Conservation (phyloP, 2,329 filamentous ascomycete species). For the Anisogramma anomala region DNA sequence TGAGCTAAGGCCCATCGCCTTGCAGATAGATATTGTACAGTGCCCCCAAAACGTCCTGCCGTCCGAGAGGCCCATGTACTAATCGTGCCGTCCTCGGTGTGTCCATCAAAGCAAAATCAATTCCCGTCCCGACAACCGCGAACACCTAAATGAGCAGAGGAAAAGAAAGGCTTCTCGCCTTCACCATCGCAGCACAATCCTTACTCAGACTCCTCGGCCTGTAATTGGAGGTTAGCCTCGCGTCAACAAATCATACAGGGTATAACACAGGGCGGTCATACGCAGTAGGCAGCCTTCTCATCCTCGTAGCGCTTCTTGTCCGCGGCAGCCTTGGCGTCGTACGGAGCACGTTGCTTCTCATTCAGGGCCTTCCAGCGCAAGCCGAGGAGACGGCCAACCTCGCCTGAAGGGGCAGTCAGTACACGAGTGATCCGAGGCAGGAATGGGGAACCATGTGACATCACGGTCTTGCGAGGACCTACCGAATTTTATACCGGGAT, state of each 20-base stretch:
- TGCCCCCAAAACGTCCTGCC: not conserved
- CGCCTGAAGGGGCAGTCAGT: constrained; percentile 41
- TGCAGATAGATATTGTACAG: constrained; percentile 3
- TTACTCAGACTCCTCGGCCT: constrained; percentile 43
- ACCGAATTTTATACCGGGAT: constrained; percentile 95
- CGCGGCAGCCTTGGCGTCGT: constrained; percentile 88
- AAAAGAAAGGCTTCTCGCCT: constrained; percentile 6
- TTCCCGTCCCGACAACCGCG: constrained; percentile 7
- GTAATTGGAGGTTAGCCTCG: constrained; percentile 23
- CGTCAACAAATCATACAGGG: constrained; percentile 4
- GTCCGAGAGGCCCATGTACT: too few relatives aligned
- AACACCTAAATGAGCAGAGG: constrained; percentile 9
- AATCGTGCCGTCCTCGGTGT: not conserved
- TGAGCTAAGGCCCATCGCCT: constrained; percentile 1
- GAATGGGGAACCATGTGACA: not conserved
- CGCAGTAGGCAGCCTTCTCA: constrained; percentile 89
- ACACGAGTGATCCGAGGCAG: not conserved
- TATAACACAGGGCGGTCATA: constrained; percentile 34
- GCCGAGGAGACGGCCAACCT: constrained; percentile 96
- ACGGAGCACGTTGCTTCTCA: constrained; percentile 85
- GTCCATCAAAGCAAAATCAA: constrained; percentile 11
- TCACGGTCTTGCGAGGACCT: constrained; percentile 23
- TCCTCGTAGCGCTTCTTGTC: constrained; percentile 99
- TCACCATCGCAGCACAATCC: constrained; percentile 17
- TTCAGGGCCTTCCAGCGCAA: constrained; percentile 97